Conservation (phyloP, 768 basidiomycete species). For the Gloeopeniophorella convolvens region DNA sequence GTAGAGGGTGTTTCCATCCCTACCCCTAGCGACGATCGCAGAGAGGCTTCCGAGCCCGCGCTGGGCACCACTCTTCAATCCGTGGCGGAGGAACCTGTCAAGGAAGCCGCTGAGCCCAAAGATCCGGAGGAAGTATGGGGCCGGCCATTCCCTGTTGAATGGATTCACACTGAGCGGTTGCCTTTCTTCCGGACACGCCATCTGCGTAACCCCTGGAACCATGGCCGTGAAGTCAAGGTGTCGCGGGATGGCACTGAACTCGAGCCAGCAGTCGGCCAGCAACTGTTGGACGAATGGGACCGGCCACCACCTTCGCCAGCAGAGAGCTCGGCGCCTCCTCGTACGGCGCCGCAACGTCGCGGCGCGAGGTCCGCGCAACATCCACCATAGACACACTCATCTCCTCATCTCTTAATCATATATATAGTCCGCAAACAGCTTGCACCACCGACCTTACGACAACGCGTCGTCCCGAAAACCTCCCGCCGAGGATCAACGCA, state of each 20-base stretch:
- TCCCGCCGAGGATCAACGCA: conserved; percentile 7
- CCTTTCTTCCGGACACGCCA: conserved; percentile 74
- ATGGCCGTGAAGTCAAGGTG: conserved; percentile 73
- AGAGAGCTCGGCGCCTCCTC: conserved; percentile 11
- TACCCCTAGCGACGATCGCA: background rate
- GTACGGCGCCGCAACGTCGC: background rate
- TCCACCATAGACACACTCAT: background rate
- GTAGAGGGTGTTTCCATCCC: conserved; percentile 7
- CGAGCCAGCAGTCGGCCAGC: conserved; percentile 69
- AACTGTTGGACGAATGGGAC: conserved; percentile 66
- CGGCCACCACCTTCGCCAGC: conserved; percentile 24
- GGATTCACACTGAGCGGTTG: conserved; percentile 65
- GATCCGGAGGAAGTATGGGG: conserved; percentile 48
- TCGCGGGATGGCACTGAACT: conserved; percentile 90
- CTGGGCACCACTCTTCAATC: background rate
- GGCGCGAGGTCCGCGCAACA: conserved; percentile 7
- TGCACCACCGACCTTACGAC: background rate
- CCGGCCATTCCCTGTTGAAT: conserved; percentile 73
- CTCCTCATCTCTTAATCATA: too few relatives aligned
- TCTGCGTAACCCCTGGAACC: conserved; percentile 90
- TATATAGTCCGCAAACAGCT: background rate
- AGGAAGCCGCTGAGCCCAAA: conserved; percentile 24
- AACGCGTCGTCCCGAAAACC: conserved; percentile 3
- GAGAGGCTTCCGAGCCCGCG: background rate
- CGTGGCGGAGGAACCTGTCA: conserved; percentile 18